These are phyloP conservation scores for Xylariomycetidae sp. DNA, from an alignment of 2,329 filamentous ascomycete species.

Conservation along the genomic window DNA sequence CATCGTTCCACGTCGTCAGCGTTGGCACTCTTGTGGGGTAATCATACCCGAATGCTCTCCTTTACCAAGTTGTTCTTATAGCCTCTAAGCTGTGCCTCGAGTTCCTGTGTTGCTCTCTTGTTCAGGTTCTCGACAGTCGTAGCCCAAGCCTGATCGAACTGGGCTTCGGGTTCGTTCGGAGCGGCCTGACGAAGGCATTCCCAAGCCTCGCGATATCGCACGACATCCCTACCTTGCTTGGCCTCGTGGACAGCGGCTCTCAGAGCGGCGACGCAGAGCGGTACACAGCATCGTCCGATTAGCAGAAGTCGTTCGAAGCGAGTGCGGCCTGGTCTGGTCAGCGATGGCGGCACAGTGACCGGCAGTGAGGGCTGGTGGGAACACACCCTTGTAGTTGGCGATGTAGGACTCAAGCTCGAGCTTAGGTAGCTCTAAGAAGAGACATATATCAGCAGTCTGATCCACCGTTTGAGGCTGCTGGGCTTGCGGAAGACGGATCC, in stretches of 20 bases:
- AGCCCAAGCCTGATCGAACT: slow-evolving; percentile 69
- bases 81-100: slow-evolving; percentile 79
- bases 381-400: slow-evolving; percentile 74
- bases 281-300: slow-evolving; percentile 72
- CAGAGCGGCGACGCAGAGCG: slow-evolving; percentile 73
- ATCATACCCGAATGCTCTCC: slow-evolving; percentile 82
- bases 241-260: slow-evolving; percentile 71
- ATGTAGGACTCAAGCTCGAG: slow-evolving; percentile 90
- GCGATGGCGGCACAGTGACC: background rate
- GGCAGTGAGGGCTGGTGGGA: background rate
- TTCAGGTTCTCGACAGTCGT: slow-evolving; percentile 60
- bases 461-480: no score
- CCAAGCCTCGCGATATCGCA: slow-evolving; percentile 63
- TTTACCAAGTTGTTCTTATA: slow-evolving; percentile 98
- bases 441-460: no score
- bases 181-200: slow-evolving; percentile 57
- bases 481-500: background rate
- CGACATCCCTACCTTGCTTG: slow-evolving; percentile 67
- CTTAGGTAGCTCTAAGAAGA: slow-evolving; percentile 63
- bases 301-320: slow-evolving; percentile 73
- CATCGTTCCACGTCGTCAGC: background rate
- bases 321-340: slow-evolving; percentile 58
- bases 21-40: background rate
- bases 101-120: slow-evolving; percentile 62
- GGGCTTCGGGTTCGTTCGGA: slow-evolving; percentile 62